Conservation (phyloP, 176 grass and related monocot species). For the Oryza rufipogon region DNA sequence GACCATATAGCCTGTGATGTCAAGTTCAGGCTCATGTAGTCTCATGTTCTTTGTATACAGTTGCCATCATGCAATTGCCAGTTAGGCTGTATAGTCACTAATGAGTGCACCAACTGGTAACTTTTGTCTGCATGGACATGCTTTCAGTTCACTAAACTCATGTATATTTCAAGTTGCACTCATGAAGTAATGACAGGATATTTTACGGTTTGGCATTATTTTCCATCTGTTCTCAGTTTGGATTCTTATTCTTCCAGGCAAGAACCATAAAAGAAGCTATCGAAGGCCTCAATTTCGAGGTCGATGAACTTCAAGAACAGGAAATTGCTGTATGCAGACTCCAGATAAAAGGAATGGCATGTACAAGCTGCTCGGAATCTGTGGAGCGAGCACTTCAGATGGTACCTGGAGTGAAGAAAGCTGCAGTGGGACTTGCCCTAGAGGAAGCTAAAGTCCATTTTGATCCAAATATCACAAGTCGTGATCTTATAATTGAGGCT, state of each 20-base stretch:
- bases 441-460: constrained; percentile 99
- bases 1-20: no score
- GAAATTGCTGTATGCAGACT: constrained; percentile 88
- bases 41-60: no score
- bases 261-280: constrained; percentile 82
- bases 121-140: background rate
- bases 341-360: constrained; percentile 97
- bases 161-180: background rate
- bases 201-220: background rate
- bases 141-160: constrained; percentile 25
- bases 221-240: constrained; percentile 21
- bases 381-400: constrained; percentile 78
- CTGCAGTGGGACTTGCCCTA: constrained; percentile 86
- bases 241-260: constrained; percentile 51
- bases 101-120: background rate
- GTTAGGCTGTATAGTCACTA: background rate
- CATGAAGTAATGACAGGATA: constrained; percentile 14
- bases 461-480: constrained; percentile 75
- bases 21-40: no score
- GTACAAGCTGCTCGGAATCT: constrained; percentile 97
- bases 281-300: constrained; percentile 70
- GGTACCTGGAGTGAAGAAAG: constrained; percentile 91
- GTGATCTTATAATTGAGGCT: constrained; percentile 68
- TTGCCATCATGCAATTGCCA: no score
- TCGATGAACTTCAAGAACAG: constrained; percentile 79